Evolutionary conservation across 108 stramenopile species (phyloP), one percentile per base, ranked within the genome.

Genomic region (Pseudonitzschia multistriata): DNA sequence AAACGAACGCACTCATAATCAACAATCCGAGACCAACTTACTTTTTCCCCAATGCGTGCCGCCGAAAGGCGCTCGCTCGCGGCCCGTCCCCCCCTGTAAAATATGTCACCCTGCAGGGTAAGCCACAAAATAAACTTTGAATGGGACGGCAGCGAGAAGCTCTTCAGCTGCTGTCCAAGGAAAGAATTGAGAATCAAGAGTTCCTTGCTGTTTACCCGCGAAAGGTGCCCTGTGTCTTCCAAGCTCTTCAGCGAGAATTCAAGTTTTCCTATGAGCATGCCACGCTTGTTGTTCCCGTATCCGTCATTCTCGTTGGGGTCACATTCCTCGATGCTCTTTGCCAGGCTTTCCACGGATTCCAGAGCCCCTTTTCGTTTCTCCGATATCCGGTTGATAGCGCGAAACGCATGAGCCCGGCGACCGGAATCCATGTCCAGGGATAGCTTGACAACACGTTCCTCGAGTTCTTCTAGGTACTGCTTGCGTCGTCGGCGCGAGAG

Each of bases 391-490:
- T 55, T 35, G 8, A 93, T 74, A 13, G 84, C 81, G 22, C 40
- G 31, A 35, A 75, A 68, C 13, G 88, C 90, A 69, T 95, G 92
- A 10, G 53, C 69, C 21, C 94, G 73, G 28, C 96, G 74, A 21
- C 92, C 91, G 19, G 65, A 57, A 79, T 97, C 96, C 84, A 95
- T 88, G 60, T 93, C 85, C 13, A 79, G 77, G 25, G 72, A 73
- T 14, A 97, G 55, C 2, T 65, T 66, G 5, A 70, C 74, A 28
- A 98, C 97, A 40, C 80, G 79, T 28, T 83, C 83, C 72, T 97
- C 96, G 48, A 98, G 74, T 25, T 92, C 94, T 81, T 96, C 96
- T n/a, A 98, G 83, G 71, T 98, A 93, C 48, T 93, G 85, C 79
- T 98, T 98, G 62, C 96, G 81, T 17, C 96, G 79, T 8, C 95